Evolutionary conservation across 78 protist species (phyloP).

Genomic region (Guillardia theta): DNA sequence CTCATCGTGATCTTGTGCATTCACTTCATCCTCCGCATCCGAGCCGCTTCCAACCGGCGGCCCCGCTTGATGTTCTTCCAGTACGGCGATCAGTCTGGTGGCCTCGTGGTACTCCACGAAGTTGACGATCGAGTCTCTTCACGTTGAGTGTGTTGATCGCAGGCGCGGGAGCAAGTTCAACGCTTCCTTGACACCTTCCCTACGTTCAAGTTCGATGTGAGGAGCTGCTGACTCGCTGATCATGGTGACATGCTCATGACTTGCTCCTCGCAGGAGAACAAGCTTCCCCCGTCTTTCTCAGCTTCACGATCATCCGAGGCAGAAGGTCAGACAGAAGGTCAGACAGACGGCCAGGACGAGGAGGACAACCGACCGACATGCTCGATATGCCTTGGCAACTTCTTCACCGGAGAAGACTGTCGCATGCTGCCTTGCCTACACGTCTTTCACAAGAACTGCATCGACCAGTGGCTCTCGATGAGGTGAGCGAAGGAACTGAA

Average conservation of each 20-base stretch:
- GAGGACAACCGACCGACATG: background rate
- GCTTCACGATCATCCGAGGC: no score
- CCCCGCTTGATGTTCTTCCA: background rate
- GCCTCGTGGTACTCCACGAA: no score
- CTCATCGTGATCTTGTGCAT: background rate
- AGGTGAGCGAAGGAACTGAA: no score
- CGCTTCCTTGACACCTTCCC: slow-evolving; percentile 3
- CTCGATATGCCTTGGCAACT: slow-evolving; percentile 16
- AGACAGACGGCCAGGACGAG: no score
- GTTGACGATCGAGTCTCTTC: no score
- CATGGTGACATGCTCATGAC: no score
- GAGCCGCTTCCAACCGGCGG: background rate
- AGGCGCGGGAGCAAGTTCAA: background rate
- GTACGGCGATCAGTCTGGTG: background rate
- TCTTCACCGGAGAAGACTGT: background rate
- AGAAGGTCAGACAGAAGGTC: no score
- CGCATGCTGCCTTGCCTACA: slow-evolving; percentile 45
- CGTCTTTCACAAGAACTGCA: slow-evolving; percentile 44
- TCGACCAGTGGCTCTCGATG: slow-evolving; percentile 20
- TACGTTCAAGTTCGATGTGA: background rate
- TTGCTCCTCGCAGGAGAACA: no score
- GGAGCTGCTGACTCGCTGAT: no score
- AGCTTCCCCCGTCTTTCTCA: no score
- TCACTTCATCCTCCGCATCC: background rate
- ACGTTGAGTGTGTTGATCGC: no score